A percentile compares a stretch with the other conserved stretches of the same genome.
These are phyloP conservation scores for Haplographium delicatum DNA, from an alignment of 495 filamentous ascomycete genomes.

Conservation along the genomic window DNA sequence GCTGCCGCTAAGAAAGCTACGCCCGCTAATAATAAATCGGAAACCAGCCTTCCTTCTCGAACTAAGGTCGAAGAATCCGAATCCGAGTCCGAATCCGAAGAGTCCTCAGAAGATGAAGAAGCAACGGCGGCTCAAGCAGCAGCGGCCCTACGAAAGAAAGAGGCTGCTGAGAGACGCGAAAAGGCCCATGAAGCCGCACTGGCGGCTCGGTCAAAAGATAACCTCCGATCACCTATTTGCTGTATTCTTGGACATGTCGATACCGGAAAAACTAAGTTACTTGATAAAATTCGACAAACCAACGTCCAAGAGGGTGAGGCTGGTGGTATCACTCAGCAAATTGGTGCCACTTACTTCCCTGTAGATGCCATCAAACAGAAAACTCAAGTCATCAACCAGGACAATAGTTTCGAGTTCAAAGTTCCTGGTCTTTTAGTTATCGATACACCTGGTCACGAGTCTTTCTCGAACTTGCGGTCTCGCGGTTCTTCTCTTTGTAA, in stretches of 20 bases:
- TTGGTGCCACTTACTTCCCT: conserved; percentile 99
- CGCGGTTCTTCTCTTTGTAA: conserved; percentile 97
- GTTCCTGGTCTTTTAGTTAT: conserved; percentile 96
- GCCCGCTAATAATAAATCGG: conserved; percentile 12
- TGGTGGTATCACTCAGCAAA: conserved; percentile 99
- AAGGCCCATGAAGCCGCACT: conserved; percentile 87
- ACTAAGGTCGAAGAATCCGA: conserved; percentile 20
- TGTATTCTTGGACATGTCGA: conserved; percentile 99
- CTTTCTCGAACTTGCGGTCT: conserved; percentile 95
- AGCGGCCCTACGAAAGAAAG: conserved; percentile 71
- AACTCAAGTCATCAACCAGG: conserved; percentile 86
- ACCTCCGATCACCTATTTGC: conserved; percentile 96
- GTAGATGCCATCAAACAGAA: conserved; percentile 89
- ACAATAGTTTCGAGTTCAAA: conserved; percentile 92
- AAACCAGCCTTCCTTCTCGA: conserved; percentile 34
- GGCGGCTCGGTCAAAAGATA: conserved; percentile 85
- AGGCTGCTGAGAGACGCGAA: conserved; percentile 83
- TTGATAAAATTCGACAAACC: conserved; percentile 98
- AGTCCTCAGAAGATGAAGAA: conserved; percentile 59
- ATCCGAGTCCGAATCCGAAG: conserved; percentile 50
- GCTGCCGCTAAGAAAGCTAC: conserved; percentile 34
- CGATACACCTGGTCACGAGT: conserved; percentile 99
- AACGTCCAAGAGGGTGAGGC: conserved; percentile 99
- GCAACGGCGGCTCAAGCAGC: conserved; percentile 61
- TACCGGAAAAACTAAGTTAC: conserved; percentile 97